Evolutionary conservation across 2,329 filamentous ascomycete genomes (phyloP).

Genomic region (Bretziella fagacearum): DNA sequence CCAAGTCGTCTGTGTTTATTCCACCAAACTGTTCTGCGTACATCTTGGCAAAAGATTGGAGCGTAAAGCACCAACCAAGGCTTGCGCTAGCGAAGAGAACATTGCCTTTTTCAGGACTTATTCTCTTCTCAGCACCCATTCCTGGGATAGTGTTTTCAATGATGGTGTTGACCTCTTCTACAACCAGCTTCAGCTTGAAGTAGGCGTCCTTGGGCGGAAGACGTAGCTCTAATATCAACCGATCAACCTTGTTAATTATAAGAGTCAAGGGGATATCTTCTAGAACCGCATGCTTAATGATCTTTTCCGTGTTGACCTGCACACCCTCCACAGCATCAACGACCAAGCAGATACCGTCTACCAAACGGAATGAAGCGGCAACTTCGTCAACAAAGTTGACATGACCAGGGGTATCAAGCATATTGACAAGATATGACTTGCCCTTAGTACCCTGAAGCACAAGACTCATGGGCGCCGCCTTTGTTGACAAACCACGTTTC

Average conservation of each 20-base stretch:
- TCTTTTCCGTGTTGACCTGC: constrained; percentile 93
- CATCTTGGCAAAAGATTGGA: constrained; percentile 90
- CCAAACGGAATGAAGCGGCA: constrained; percentile 68
- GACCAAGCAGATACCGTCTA: constrained; percentile 80
- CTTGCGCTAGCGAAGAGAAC: constrained; percentile 89
- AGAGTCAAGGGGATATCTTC: constrained; percentile 79
- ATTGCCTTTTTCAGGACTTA: constrained; percentile 94
- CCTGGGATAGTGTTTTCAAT: constrained; percentile 80
- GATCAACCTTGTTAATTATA: constrained; percentile 94
- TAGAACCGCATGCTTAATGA: constrained; percentile 86
- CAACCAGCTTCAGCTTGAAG: constrained; percentile 97
- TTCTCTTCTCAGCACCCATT: constrained; percentile 56
- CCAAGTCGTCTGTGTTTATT: constrained; percentile 69
- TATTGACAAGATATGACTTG: constrained; percentile 89
- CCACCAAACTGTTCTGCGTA: constrained; percentile 78
- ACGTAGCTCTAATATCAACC: constrained; percentile 83
- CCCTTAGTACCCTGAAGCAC: constrained; percentile 75
- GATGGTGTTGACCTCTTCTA: constrained; percentile 92
- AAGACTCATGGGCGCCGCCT: constrained; percentile 85
- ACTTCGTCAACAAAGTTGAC: constrained; percentile 98
- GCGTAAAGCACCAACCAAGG: constrained; percentile 93
- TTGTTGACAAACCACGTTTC: constrained; percentile 79
- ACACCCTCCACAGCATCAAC: constrained; percentile 98
- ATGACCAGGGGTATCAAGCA: constrained; percentile 90
- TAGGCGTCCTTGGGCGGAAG: constrained; percentile 90